Evolutionary conservation across 2,329 filamentous ascomycete genomes (phyloP), one percentile per base, ranked within the genome.

Genomic region (Trichophaea hybrida): DNA sequence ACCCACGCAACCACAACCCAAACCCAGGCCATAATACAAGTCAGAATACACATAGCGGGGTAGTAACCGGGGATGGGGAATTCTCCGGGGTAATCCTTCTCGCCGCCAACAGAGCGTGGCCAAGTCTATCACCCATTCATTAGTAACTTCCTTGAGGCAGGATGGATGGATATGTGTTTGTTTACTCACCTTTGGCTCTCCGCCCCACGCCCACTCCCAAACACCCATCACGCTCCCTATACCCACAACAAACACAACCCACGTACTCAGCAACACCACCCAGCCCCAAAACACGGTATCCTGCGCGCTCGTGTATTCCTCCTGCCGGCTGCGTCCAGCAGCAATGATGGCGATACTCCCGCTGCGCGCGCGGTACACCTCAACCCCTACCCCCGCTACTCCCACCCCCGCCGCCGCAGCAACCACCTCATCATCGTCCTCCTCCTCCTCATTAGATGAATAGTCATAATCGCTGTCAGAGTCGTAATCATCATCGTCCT

Each of bases 131-230:
- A 5, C 34, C 51, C 51, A 56, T 60, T 57, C 32, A 52, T 53
- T 6, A 12, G 12, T 1, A 31, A 15, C 38, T 43, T n/a, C 24
- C 8, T 31, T 35, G 12, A 33, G 13, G 13, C n/a, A 49, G 32
- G 34, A 8, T n/a, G 24, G 5, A 38, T 12, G 8, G 56, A 56
- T n/a, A n/a, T 24, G 24, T 24, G 24, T 24, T 24, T 24, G 24
- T 24, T 24, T 24, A 59, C 59, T 17, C 56, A 66, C 64, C 5
- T 46, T 56, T n/a, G 63, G 55, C 38, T 33, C 38, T 2, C 97
- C 91, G 74, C 97, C 91, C 93, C 93, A 98, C 1, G 93, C 93
- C 93, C 93, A 98, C 72, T 84, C 93, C 93, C 93, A 98, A 24
- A 97, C 82, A 24, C 86, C 91, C 50, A 97, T 78, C 71, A 89